phyloP scores from a whole-genome alignment of 2,329 filamentous ascomycete species.

The Arthrobotrys sinensis region DNA sequence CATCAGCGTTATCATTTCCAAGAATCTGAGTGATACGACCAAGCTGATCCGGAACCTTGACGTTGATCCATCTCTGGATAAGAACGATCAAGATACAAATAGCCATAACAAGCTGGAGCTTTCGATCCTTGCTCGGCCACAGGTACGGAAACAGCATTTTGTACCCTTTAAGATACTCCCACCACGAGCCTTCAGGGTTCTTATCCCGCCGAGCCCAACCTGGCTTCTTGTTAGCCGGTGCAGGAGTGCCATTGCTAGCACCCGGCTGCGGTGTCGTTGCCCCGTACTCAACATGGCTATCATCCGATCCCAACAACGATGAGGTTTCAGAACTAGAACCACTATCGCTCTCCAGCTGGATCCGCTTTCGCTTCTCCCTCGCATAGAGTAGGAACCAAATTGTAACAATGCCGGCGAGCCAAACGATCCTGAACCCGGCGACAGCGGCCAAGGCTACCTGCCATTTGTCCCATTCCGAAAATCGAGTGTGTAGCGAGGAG shows the following conservation, averaged over 20 bases:
- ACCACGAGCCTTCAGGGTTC: slow-evolving; percentile 85
- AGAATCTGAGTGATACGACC: slow-evolving; percentile 84
- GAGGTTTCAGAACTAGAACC: slow-evolving; percentile 66
- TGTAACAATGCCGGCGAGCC: slow-evolving; percentile 52
- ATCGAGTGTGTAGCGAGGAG: slow-evolving; percentile 75
- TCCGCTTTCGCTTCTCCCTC: slow-evolving; percentile 61
- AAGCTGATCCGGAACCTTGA: slow-evolving; percentile 86
- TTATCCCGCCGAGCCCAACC: slow-evolving; percentile 93
- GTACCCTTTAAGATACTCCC: slow-evolving; percentile 94
- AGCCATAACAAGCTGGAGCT: slow-evolving; percentile 83
- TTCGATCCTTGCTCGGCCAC: slow-evolving; percentile 87
- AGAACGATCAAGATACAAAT: slow-evolving; percentile 86
- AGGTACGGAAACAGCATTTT: slow-evolving; percentile 95
- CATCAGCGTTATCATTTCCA: slow-evolving; percentile 71
- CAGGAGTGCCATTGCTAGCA: slow-evolving; percentile 67
- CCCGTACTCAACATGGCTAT: slow-evolving; percentile 62
- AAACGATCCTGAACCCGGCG: slow-evolving; percentile 60
- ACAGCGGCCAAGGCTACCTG: slow-evolving; percentile 66
- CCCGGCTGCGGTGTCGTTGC: slow-evolving; percentile 65
- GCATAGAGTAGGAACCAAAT: slow-evolving; percentile 63
- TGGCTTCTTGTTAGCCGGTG: slow-evolving; percentile 77
- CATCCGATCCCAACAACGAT: slow-evolving; percentile 65
- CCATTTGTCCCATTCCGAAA: slow-evolving; percentile 64
- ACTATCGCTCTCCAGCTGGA: slow-evolving; percentile 65
- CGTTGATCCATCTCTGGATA: slow-evolving; percentile 85